Conservation (phyloP, 257 asterid species). For the Solanum appendiculatum region DNA sequence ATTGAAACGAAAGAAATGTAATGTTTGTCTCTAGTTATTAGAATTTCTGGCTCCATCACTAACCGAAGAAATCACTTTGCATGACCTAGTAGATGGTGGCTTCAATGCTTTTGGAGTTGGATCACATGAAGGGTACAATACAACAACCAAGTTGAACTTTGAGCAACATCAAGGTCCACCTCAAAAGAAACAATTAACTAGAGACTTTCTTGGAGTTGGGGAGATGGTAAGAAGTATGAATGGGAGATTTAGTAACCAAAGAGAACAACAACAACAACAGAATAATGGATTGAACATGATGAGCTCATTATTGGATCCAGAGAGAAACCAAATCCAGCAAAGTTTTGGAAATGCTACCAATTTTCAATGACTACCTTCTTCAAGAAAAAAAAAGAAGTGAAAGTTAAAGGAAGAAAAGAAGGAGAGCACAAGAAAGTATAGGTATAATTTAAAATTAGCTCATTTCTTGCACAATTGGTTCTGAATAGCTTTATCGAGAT, state of each 20-base stretch:
- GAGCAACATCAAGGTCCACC: conserved; percentile 18
- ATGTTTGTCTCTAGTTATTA: not conserved
- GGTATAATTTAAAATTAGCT: not conserved
- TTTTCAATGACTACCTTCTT: conserved; percentile 18
- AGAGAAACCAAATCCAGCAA: conserved; percentile 16
- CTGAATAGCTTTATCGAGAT: not conserved
- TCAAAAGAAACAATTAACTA: conserved; percentile 22
- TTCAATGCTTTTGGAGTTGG: not conserved
- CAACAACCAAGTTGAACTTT: not conserved
- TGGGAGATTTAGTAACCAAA: conserved; percentile 9
- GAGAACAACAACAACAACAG: conserved; percentile 12
- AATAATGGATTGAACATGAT: conserved; percentile 15
- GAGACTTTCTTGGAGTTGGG: conserved; percentile 87
- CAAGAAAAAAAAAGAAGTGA: not conserved
- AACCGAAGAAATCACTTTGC: conserved; percentile 13
- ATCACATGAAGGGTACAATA: conserved; percentile 11
- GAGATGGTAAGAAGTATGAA: conserved; percentile 47
- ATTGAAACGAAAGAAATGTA: not conserved
- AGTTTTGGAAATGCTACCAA: conserved; percentile 30
- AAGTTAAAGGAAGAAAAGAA: not conserved
- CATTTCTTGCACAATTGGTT: not conserved
- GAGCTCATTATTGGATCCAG: conserved; percentile 27
- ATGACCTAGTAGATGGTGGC: conserved; percentile 27
- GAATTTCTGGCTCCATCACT: not conserved
- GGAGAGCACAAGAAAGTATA: not conserved